These are phyloP conservation scores for Tolypocladium paradoxum DNA, from an alignment of 2,329 filamentous ascomycete species.

Conservation along the genomic window DNA sequence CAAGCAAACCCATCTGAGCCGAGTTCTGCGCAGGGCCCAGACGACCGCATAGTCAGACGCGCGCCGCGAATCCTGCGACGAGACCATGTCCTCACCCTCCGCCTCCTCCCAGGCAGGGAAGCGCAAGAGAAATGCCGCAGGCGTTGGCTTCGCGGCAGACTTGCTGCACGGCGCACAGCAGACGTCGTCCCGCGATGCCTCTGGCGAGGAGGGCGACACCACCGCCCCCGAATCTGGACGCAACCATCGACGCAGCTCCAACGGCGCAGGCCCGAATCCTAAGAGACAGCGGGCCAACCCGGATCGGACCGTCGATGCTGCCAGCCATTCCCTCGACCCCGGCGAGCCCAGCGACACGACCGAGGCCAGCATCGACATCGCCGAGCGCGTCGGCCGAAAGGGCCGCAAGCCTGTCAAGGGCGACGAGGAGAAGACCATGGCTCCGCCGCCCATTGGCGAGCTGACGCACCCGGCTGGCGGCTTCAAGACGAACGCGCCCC, in stretches of 20 bases:
- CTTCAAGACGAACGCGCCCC: conserved; percentile 85
- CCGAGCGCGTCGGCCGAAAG: conserved; percentile 47
- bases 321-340: conserved; percentile 43
- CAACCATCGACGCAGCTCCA: conserved; percentile 49
- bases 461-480: conserved; percentile 78
- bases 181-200: conserved; percentile 72
- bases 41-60: neutral
- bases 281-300: conserved; percentile 71
- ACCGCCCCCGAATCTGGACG: conserved; percentile 50
- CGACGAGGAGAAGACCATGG: conserved; percentile 42
- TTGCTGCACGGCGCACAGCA: conserved; percentile 45
- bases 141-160: conserved; percentile 32
- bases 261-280: conserved; percentile 45
- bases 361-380: conserved; percentile 57
- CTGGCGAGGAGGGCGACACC: conserved; percentile 70
- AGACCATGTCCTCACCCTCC: conserved; percentile 50
- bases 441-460: conserved; percentile 66
- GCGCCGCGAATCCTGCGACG: neutral
- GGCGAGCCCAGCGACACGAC: conserved; percentile 62
- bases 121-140: conserved; percentile 64
- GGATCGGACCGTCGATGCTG: conserved; percentile 30
- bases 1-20: neutral
- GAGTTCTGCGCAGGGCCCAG: neutral
- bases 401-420: conserved; percentile 37
- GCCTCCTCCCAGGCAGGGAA: conserved; percentile 50